phyloP scores from a whole-genome alignment of 805 yeast species.

The Ascoidea rubescens region DNA sequence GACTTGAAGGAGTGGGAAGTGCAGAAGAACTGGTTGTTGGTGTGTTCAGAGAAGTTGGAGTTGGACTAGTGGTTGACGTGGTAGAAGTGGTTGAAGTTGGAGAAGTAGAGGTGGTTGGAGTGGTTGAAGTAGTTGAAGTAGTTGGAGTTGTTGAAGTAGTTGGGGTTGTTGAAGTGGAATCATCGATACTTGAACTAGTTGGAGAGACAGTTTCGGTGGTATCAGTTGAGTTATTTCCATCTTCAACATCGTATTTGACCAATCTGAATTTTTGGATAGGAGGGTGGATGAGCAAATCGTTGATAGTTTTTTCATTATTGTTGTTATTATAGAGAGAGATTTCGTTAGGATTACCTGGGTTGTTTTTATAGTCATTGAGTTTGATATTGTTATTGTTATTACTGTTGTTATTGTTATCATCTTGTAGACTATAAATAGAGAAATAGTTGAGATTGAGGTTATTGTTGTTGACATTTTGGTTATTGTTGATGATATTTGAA shows the following conservation, averaged over 20 bases:
- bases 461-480: background rate
- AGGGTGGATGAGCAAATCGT: too few relatives aligned
- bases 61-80: slow-evolving; percentile 1
- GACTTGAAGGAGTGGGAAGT: too few relatives aligned
- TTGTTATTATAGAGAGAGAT: background rate
- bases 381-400: too few relatives aligned
- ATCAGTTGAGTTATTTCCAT: background rate
- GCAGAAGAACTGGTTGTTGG: too few relatives aligned
- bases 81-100: slow-evolving; percentile 11
- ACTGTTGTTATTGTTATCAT: too few relatives aligned
- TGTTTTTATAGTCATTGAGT: background rate
- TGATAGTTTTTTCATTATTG: too few relatives aligned
- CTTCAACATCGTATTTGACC: background rate
- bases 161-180: background rate
- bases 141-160: slow-evolving; percentile 1
- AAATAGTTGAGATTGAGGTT: too few relatives aligned
- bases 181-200: background rate
- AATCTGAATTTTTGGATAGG: background rate
- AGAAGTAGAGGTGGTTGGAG: slow-evolving; percentile 13
- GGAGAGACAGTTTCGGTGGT: background rate
- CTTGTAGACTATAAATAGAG: background rate
- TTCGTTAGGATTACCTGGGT: background rate
- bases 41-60: too few relatives aligned
- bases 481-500: too few relatives aligned
- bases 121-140: slow-evolving; percentile 15